phyloP scores from a whole-genome alignment of 495 filamentous ascomycete species.

The Podospora conica region DNA sequence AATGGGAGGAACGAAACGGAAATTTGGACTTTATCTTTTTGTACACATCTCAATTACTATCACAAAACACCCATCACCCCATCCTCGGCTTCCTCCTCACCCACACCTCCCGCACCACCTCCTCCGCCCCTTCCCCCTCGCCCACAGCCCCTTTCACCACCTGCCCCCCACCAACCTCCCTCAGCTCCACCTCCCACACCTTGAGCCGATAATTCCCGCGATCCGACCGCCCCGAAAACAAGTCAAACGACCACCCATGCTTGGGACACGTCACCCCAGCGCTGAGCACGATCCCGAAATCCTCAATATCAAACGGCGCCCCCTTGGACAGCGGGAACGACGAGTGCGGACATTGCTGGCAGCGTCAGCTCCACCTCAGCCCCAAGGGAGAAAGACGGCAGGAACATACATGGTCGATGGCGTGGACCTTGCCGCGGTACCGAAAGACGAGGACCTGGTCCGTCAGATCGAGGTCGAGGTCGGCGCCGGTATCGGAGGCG shows the following conservation, averaged over 20 bases:
- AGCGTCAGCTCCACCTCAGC: background rate
- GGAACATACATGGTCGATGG: constrained; percentile 52
- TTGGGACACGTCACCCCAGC: constrained; percentile 54
- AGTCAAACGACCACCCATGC: constrained; percentile 57
- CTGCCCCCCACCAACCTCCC: constrained; percentile 18
- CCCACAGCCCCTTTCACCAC: background rate
- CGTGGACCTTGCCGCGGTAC: constrained; percentile 52
- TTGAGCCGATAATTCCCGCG: constrained; percentile 53
- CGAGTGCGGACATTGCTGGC: constrained; percentile 55
- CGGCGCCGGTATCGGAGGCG: background rate
- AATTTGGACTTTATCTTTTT: background rate
- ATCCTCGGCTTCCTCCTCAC: constrained; percentile 43
- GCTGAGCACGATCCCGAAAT: constrained; percentile 49
- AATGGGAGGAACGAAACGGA: background rate
- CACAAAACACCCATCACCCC: constrained; percentile 20
- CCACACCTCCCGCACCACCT: constrained; percentile 49
- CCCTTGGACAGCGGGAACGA: constrained; percentile 52
- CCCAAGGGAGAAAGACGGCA: background rate
- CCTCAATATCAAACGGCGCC: constrained; percentile 56
- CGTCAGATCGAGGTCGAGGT: constrained; percentile 34
- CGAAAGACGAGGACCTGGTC: constrained; percentile 56
- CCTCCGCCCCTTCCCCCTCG: background rate
- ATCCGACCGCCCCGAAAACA: constrained; percentile 50
- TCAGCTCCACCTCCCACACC: constrained; percentile 53
- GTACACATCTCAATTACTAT: background rate